Percentiles rank a stretch among this genome's conserved stretches.
Conservation (phyloP, 2,329 filamentous ascomycete species). For the Leptographium galeiforme region DNA sequence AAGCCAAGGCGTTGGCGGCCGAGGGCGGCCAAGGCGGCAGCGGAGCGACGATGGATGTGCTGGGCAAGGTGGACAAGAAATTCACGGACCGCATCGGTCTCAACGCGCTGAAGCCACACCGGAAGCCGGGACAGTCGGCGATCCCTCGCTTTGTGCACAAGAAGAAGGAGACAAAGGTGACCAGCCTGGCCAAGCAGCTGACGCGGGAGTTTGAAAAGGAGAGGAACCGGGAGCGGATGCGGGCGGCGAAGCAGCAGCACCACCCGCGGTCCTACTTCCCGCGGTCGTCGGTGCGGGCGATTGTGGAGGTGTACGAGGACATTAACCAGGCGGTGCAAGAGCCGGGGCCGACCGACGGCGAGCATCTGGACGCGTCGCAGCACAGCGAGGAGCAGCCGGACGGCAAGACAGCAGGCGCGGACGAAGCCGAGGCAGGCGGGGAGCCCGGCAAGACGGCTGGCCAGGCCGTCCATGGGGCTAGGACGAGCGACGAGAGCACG, state of each 20-base stretch:
- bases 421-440: background rate
- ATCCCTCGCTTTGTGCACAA: constrained; percentile 80
- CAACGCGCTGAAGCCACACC: constrained; percentile 45
- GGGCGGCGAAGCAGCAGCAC: constrained; percentile 57
- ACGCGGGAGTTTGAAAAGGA: constrained; percentile 96
- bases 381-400: constrained; percentile 14
- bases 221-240: constrained; percentile 69
- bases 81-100: constrained; percentile 61
- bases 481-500: background rate
- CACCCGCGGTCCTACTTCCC: constrained; percentile 69
- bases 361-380: constrained; percentile 26
- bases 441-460: background rate
- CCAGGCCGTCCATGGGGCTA: background rate
- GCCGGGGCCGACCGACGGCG: constrained; percentile 52
- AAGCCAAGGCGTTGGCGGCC: constrained; percentile 18
- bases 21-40: constrained; percentile 10
- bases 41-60: constrained; percentile 4
- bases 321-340: constrained; percentile 88
- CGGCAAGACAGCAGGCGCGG: background rate
- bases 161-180: constrained; percentile 65
- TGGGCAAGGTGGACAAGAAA: constrained; percentile 48
- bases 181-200: constrained; percentile 83
- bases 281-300: constrained; percentile 82
- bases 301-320: constrained; percentile 90
- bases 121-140: constrained; percentile 52